Percentiles rank a stretch among this genome's conserved stretches.
Evolutionary conservation across 306 rosid species (phyloP).

Genomic region (Betula pendula): DNA sequence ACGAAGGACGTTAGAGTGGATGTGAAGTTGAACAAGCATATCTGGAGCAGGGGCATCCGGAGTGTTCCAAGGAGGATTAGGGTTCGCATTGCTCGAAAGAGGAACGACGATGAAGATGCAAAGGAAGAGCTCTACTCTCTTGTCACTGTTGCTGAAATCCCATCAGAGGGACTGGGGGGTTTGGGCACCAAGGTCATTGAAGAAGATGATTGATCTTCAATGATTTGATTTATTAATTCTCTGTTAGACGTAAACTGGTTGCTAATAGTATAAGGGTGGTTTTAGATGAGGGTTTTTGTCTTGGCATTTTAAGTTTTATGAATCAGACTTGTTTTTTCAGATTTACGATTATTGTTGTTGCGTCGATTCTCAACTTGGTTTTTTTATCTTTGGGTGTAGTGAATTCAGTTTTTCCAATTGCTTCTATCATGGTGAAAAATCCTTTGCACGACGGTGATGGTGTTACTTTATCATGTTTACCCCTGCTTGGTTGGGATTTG

Average conservation of each 20-base stretch:
- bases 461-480: too few relatives aligned
- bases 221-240: slow-evolving; percentile 24
- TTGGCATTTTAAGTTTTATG: slow-evolving; percentile 15
- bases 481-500: too few relatives aligned
- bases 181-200: slow-evolving; percentile 89
- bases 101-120: slow-evolving; percentile 96
- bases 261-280: slow-evolving; percentile 5
- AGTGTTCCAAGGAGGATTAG: slow-evolving; percentile 93
- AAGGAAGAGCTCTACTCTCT: slow-evolving; percentile 94
- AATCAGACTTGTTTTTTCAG: slow-evolving; percentile 14
- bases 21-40: slow-evolving; percentile 83
- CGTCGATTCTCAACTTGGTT: slow-evolving; percentile 8
- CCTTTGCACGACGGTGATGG: neutral
- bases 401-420: neutral
- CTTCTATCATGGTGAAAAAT: slow-evolving; percentile 19
- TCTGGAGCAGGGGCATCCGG: slow-evolving; percentile 95
- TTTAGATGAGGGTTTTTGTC: slow-evolving; percentile 26
- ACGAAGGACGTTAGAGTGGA: slow-evolving; percentile 89
- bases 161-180: slow-evolving; percentile 79
- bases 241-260: slow-evolving; percentile 21
- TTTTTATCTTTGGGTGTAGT: neutral
- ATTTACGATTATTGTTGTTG: slow-evolving; percentile 12
- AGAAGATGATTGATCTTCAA: slow-evolving; percentile 87
- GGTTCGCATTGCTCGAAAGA: slow-evolving; percentile 96
- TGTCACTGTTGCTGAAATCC: slow-evolving; percentile 83